Base-by-base conservation (phyloP, 495 filamentous ascomycete species). In the Penicillium maclennaniae region DNA sequence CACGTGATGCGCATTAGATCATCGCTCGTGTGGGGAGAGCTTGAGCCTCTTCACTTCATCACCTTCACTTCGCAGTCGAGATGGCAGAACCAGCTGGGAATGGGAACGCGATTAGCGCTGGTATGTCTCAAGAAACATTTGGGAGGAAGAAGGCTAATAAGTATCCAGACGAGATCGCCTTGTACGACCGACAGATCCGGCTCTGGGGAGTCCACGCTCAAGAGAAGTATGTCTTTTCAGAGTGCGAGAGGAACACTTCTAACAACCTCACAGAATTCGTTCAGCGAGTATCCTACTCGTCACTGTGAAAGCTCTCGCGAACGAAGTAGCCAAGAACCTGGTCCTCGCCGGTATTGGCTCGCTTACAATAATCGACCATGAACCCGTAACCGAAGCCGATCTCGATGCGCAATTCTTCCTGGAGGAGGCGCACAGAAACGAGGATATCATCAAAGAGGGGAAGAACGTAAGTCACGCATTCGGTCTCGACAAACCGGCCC, bases 151-250 rank as follows among this genome's bases (percentile, higher is more conserved):
- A n/a, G 47, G 19, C 21, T 20, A 8, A 47, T 19, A 3, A 31
- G 16, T n/a, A 12, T 17, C 40, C 41, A 95, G 93, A 96, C 73
- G 93, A 98, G 64, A 96, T 97, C 62, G 95, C 95, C 36, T 83
- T 98, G 20, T 98, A 98, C 71, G 93, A 98, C 70, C 87, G 93
- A 19, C 93, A 98, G 69, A 96, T 97, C 62, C 88, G 93, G n/a
- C 83, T 98, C 26, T 98, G 93, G 93, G 93, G 93, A 45, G 87
- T 97, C 52, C 83, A 95, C 65, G 93, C 95, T 6, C 93, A 98
- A 68, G 87, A 87, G 57, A 83, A 83, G 85, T 87, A 63, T 66
- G 72, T 54, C n/a, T 9, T 31, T 16, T 19, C 23, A 43, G 7
- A 19, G 7, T 6, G 16, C n/a, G 19, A 20, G 38, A 40, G 16